Evolutionary conservation across 208 protist species (phyloP).

Genomic region (Trypanosoma grayi): DNA sequence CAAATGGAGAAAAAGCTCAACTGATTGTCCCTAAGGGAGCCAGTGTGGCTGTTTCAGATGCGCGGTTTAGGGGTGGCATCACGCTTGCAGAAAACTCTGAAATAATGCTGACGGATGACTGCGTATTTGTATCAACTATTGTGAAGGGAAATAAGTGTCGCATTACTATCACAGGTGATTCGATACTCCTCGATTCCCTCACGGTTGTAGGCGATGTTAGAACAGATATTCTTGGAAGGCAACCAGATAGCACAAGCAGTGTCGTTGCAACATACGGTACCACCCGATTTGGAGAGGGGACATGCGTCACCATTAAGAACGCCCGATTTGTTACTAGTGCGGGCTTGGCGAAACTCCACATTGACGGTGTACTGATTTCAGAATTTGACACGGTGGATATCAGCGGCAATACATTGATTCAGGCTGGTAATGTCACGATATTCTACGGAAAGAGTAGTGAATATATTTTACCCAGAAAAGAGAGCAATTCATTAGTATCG

Average conservation of each 20-base stretch:
- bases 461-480: background rate
- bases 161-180: slow-evolving; percentile 39
- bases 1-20: slow-evolving; percentile 27
- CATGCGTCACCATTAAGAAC: slow-evolving; percentile 34
- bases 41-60: slow-evolving; percentile 36
- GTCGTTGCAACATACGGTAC: slow-evolving; percentile 53
- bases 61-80: slow-evolving; percentile 34
- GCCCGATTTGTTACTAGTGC: slow-evolving; percentile 47
- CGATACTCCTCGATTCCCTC: slow-evolving; percentile 55
- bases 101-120: slow-evolving; percentile 42
- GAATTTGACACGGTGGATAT: slow-evolving; percentile 40
- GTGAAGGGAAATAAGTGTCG: slow-evolving; percentile 37
- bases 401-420: slow-evolving; percentile 50
- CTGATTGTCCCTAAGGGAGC: slow-evolving; percentile 37
- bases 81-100: slow-evolving; percentile 39
- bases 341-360: slow-evolving; percentile 44
- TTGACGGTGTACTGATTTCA: slow-evolving; percentile 34
- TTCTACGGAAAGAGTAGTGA: slow-evolving; percentile 42
- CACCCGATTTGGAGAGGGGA: slow-evolving; percentile 39
- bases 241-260: slow-evolving; percentile 7
- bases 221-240: slow-evolving; percentile 23
- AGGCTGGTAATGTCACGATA: slow-evolving; percentile 28
- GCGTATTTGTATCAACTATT: slow-evolving; percentile 38
- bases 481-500: slow-evolving; percentile 2
- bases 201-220: slow-evolving; percentile 35